Evolutionary conservation across 768 basidiomycete genomes (phyloP), one percentile per base, ranked within the genome.

Genomic region (Rhodotorula kratochvilovae): DNA sequence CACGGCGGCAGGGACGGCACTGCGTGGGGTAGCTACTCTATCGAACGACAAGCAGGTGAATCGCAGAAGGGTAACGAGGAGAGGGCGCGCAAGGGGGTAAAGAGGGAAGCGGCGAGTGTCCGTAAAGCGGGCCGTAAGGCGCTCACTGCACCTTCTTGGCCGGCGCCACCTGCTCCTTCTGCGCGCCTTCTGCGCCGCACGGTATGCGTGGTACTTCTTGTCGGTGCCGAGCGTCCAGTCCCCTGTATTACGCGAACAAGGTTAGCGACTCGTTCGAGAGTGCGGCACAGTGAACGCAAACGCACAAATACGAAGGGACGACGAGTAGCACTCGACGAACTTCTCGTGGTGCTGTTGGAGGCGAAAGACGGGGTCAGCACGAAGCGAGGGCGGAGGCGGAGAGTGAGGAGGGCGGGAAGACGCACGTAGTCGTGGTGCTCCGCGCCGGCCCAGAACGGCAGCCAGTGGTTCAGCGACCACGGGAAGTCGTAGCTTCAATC

Each of bases 381-480:
- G 15, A 33, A 33, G 12, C 2, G 16, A 36, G 15, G 33, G 39
- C 1, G 19, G 17, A 2, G 48, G 42, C 21, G 45, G 51, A 21
- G 31, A n/a, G 48, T 3, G 42, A 29, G 39, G 43, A 42, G 3
- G 19, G n/a, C 23, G 16, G 1, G 36, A 13, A 15, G 42, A 35
- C 25, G 29, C 63, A 98, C 95, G 87, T 68, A 72, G 57, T 77
- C 77, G 72, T 77, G 78, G 67, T 76, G 76, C 59, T 71, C 70
- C 21, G 74, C 74, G 17, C 95, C 94, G 13, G 90, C 89, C 94
- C 94, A 98, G 85, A 98, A 90, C 4, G 93, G 93, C 43, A 98
- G 70, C 75, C 92, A 87, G 83, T 94, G 87, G 76, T 92, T 89
- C 66, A 98, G 84, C 11, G 91, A 94, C 94, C 93, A 98, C 1